phyloP scores from a whole-genome alignment of 768 basidiomycete genomes.

The Leucocoprinus leucothites region DNA sequence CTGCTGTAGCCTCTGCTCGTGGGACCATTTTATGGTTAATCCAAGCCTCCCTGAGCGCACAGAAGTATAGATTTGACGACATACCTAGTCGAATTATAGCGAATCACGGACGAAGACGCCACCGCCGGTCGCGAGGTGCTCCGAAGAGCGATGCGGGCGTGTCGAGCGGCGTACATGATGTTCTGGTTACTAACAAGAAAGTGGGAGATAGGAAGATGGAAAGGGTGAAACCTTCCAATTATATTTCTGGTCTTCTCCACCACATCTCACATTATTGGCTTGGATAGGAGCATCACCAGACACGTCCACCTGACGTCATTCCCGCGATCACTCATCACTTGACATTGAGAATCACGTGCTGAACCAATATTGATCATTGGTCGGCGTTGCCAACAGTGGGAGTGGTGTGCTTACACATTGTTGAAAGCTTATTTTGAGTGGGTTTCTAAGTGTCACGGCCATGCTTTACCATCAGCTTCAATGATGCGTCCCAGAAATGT shows the following conservation, averaged over 20 bases:
- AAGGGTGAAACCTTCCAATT: constrained; percentile 6
- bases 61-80: background rate
- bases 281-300: background rate
- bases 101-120: background rate
- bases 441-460: too few relatives aligned
- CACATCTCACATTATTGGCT: background rate
- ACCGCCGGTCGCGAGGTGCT: background rate
- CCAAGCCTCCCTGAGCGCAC: background rate
- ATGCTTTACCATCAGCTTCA: too few relatives aligned
- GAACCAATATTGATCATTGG: too few relatives aligned
- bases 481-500: too few relatives aligned
- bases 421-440: too few relatives aligned
- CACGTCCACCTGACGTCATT: constrained; percentile 10
- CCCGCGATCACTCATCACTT: constrained; percentile 1
- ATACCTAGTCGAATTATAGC: constrained; percentile 7
- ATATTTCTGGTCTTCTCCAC: constrained; percentile 11
- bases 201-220: background rate
- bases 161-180: constrained; percentile 2
- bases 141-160: background rate
- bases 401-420: too few relatives aligned
- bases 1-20: constrained; percentile 3
- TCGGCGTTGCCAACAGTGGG: too few relatives aligned
- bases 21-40: background rate
- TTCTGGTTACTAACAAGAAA: background rate
- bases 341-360: background rate